Evolutionary conservation across 2,329 filamentous ascomycete genomes (phyloP).

Genomic region (Colletotrichum zoysiae): DNA sequence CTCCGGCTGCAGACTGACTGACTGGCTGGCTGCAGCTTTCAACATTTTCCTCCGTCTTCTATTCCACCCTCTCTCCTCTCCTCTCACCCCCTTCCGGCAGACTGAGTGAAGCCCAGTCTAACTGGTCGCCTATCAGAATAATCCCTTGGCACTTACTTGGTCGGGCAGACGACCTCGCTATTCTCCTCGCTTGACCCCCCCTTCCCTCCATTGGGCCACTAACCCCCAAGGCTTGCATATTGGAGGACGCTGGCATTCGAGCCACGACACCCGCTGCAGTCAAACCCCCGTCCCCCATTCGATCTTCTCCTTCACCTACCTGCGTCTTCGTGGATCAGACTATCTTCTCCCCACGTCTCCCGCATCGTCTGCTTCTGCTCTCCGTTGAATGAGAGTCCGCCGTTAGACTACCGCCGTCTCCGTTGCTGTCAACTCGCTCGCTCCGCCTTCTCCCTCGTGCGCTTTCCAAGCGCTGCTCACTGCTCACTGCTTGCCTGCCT

Average conservation of each 20-base stretch:
- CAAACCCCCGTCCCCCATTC: slow-evolving; percentile 47
- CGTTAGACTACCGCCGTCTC: slow-evolving; percentile 21
- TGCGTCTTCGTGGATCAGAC: slow-evolving; percentile 40
- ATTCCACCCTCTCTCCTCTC: slow-evolving; percentile 21
- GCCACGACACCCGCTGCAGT: slow-evolving; percentile 55
- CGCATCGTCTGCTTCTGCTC: slow-evolving; percentile 28
- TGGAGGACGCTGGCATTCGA: slow-evolving; percentile 54
- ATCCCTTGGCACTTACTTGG: neutral
- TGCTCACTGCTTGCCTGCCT: neutral
- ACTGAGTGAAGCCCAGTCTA: neutral
- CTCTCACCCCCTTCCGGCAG: slow-evolving; percentile 2
- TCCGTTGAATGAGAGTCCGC: slow-evolving; percentile 28
- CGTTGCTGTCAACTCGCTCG: slow-evolving; percentile 25
- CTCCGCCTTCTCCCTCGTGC: slow-evolving; percentile 24
- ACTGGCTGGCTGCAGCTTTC: slow-evolving; percentile 4
- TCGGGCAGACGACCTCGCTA: neutral
- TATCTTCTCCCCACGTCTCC: slow-evolving; percentile 40
- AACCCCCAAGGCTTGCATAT: slow-evolving; percentile 41
- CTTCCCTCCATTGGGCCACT: slow-evolving; percentile 41
- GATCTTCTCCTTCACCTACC: slow-evolving; percentile 36
- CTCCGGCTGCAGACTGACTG: slow-evolving; percentile 7
- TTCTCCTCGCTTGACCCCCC: slow-evolving; percentile 14
- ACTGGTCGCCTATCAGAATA: slow-evolving; percentile 14
- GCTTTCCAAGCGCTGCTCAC: slow-evolving; percentile 10
- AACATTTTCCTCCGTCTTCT: slow-evolving; percentile 31